phyloP scores from a whole-genome alignment of 768 basidiomycete species.

The Leccinum disarticulatum region DNA sequence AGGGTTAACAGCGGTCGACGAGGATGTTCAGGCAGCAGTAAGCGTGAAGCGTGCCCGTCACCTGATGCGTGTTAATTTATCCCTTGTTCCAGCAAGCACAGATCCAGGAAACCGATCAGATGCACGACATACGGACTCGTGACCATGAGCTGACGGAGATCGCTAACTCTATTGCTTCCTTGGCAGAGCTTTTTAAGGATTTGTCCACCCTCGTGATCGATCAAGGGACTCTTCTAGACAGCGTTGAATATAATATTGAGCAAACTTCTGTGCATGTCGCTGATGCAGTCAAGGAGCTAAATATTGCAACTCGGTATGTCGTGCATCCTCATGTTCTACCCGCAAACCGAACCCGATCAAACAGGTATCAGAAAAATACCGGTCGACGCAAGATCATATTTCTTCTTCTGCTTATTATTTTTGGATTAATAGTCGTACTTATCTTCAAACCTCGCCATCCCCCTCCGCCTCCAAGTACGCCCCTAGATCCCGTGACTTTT shows the following conservation, averaged over 20 bases:
- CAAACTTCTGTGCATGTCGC: slow-evolving; percentile 79
- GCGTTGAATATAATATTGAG: slow-evolving; percentile 97
- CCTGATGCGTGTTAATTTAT: slow-evolving; percentile 13
- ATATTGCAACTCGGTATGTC: slow-evolving; percentile 75
- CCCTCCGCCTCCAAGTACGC: slow-evolving; percentile 30
- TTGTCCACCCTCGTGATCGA: slow-evolving; percentile 92
- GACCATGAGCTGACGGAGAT: slow-evolving; percentile 83
- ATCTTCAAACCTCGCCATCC: slow-evolving; percentile 87
- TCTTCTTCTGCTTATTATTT: slow-evolving; percentile 84
- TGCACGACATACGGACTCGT: slow-evolving; percentile 45
- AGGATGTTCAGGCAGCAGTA: slow-evolving; percentile 86
- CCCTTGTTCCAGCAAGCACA: slow-evolving; percentile 32
- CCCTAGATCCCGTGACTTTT: slow-evolving; percentile 27
- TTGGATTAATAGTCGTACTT: slow-evolving; percentile 82
- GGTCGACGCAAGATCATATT: slow-evolving; percentile 93
- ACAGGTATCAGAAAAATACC: slow-evolving; percentile 91
- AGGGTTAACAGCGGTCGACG: slow-evolving; percentile 90
- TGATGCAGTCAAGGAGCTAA: slow-evolving; percentile 83
- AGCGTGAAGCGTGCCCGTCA: slow-evolving; percentile 35
- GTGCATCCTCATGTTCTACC: background rate
- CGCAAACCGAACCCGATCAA: background rate
- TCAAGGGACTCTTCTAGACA: slow-evolving; percentile 95
- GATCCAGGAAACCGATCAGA: slow-evolving; percentile 37
- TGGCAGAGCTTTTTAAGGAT: slow-evolving; percentile 97
- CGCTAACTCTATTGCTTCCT: slow-evolving; percentile 84